Evolutionary conservation across 2,329 filamentous ascomycete species (phyloP).

Genomic region (Cercospora brassicicola): DNA sequence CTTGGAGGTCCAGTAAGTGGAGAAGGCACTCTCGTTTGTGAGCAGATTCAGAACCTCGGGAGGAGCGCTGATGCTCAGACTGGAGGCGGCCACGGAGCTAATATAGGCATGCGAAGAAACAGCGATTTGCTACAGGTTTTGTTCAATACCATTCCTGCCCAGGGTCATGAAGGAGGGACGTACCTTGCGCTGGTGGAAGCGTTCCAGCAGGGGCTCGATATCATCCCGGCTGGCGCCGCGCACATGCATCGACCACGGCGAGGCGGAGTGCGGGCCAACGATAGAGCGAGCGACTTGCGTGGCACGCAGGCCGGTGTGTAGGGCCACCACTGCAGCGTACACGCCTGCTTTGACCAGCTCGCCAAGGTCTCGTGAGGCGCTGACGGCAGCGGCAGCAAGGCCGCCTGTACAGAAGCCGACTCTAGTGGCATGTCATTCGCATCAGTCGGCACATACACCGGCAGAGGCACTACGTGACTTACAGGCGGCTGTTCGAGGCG

Average conservation of each 20-base stretch:
- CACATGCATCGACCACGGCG: background rate
- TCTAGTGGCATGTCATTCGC: too few species aligned
- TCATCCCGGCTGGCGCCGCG: too few species aligned
- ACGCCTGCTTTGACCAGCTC: too few species aligned
- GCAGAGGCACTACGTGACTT: too few species aligned
- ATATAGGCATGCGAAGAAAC: background rate
- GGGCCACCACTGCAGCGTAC: slow-evolving; percentile 45
- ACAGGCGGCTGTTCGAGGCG: too few species aligned
- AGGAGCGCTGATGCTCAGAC: background rate
- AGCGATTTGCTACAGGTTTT: too few species aligned
- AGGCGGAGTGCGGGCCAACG: background rate
- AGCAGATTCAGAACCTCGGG: background rate
- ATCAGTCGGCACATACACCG: too few species aligned
- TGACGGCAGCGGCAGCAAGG: slow-evolving; percentile 24
- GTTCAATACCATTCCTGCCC: too few species aligned
- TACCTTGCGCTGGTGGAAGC: too few species aligned
- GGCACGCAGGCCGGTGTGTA: slow-evolving; percentile 44
- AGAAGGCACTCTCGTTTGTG: background rate
- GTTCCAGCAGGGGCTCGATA: too few species aligned
- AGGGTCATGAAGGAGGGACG: too few species aligned
- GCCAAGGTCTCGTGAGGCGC: background rate
- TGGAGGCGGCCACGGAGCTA: background rate
- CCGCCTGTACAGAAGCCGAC: too few species aligned
- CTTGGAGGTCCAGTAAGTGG: background rate
- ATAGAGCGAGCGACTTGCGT: slow-evolving; percentile 10